Evolutionary conservation across 139 green algal species (phyloP), one percentile per base, ranked within the genome.

Genomic region (Asterochloris erici): DNA sequence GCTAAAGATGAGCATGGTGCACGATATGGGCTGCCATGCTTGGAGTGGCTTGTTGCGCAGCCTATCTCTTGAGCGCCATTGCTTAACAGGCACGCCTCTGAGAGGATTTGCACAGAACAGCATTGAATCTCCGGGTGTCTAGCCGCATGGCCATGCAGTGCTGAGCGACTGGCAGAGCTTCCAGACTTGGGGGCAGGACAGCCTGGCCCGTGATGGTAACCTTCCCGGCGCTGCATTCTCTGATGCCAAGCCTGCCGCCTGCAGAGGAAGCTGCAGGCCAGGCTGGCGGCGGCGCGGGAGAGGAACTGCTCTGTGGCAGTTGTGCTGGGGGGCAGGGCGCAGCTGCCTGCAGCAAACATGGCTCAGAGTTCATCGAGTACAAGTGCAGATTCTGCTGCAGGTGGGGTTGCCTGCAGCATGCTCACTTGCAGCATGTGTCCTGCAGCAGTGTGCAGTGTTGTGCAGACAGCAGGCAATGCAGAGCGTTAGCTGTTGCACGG

Each of bases 331-430:
- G 63, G 14, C 10, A 74, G 66, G 28, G 28, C 28, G 78, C 61
- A 0, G n/a, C 63, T 15, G 73, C 28, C 11, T 82, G 78, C 27
- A 17, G 14, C 28, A 61, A 75, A 17, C 78, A 82, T 82, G 78
- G 63, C 19, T n/a, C 9, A 9, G 78, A 82, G 63, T 74, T 82
- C 17, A 63, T 64, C 27, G 78, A 82, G 62, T 82, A 63, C 61
- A 82, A 82, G 27, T 82, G 78, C 63, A n/a, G 78, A 61, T 82
- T 47, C 14, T 82, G 78, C 78, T 82, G 78, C 38, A 54, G 38
- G 38, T 54, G 38, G 6, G 38, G 38, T 6, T 54, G 38, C 38
- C 38, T 54, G 6, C 38, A 54, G 38, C 38, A 54, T 54, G 38
- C 38, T 54, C 38, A n/a, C n/a, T n/a, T n/a, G n/a, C n/a, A n/a